Conservation (phyloP, 108 stramenopile species). For the Hondaea fermentalgiana region DNA sequence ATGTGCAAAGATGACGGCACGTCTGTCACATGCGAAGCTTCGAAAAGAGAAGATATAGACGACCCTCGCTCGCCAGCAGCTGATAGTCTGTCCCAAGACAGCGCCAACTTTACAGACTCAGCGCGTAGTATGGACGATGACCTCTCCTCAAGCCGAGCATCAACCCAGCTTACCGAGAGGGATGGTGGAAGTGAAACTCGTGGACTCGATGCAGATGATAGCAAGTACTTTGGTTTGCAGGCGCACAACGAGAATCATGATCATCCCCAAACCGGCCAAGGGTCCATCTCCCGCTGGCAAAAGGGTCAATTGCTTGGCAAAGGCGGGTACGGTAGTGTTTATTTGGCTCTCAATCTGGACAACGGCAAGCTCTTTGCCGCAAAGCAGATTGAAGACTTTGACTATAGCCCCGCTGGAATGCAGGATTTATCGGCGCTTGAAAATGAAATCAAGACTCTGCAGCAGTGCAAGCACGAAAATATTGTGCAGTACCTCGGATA, state of each 20-base stretch:
- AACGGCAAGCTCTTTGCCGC: constrained; percentile 57
- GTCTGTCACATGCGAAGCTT: no score
- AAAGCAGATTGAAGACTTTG: constrained; percentile 38
- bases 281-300: constrained; percentile 33
- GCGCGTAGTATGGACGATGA: no score
- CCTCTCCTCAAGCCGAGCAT: no score
- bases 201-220: neutral
- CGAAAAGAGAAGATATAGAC: no score
- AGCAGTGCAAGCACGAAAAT: constrained; percentile 40
- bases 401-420: neutral
- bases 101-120: no score
- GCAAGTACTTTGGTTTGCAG: neutral
- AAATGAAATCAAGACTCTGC: constrained; percentile 45
- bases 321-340: constrained; percentile 45
- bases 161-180: no score
- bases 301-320: constrained; percentile 47
- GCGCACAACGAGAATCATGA: neutral
- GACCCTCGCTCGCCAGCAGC: no score
- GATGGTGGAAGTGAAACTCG: no score
- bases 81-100: no score
- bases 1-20: no score
- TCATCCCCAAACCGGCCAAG: neutral
- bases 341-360: constrained; percentile 38
- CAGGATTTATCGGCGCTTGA: constrained; percentile 28
- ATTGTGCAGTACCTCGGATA: constrained; percentile 48